Percentiles rank a stretch among this genome's conserved stretches.
These are phyloP conservation scores for Breynia disticha DNA, from an alignment of 441 rosid genomes.

Conservation along the genomic window DNA sequence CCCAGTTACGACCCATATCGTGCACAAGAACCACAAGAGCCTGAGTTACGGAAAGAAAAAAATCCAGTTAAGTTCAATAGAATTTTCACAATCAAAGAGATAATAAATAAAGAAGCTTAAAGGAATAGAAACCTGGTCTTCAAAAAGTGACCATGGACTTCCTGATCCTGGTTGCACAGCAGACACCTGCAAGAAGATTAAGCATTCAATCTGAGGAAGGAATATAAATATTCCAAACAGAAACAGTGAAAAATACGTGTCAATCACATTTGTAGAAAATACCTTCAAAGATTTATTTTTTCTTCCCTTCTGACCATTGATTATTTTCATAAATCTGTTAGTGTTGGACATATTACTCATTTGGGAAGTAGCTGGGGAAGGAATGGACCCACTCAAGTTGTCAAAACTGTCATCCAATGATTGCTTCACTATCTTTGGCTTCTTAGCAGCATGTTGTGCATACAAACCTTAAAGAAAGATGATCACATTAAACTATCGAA, in stretches of 20 bases:
- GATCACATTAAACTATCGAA: constrained; percentile 18
- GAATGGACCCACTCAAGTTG: constrained; percentile 53
- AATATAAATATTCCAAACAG: neutral
- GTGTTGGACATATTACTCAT: constrained; percentile 95
- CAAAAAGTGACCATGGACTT: constrained; percentile 90
- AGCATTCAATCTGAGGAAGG: neutral
- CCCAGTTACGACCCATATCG: constrained; percentile 99
- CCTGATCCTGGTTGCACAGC: constrained; percentile 73
- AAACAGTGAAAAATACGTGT: constrained; percentile 11
- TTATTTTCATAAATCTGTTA: constrained; percentile 57
- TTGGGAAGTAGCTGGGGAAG: constrained; percentile 88
- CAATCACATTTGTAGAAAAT: constrained; percentile 12
- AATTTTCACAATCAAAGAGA: constrained; percentile 10
- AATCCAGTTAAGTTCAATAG: constrained; percentile 13
- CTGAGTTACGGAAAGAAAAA: constrained; percentile 29
- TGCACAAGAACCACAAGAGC: constrained; percentile 99
- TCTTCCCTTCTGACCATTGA: constrained; percentile 64
- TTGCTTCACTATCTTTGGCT: constrained; percentile 70
- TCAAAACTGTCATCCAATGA: constrained; percentile 53
- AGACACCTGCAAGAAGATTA: constrained; percentile 43
- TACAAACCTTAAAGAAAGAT: constrained; percentile 47
- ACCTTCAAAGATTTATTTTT: constrained; percentile 80
- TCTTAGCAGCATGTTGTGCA: constrained; percentile 64
- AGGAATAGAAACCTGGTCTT: constrained; percentile 72
- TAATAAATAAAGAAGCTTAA: constrained; percentile 7